These are phyloP conservation scores for Anthracocystis walkeri DNA, from an alignment of 1,284 basidiomycete genomes.

Conservation along the genomic window DNA sequence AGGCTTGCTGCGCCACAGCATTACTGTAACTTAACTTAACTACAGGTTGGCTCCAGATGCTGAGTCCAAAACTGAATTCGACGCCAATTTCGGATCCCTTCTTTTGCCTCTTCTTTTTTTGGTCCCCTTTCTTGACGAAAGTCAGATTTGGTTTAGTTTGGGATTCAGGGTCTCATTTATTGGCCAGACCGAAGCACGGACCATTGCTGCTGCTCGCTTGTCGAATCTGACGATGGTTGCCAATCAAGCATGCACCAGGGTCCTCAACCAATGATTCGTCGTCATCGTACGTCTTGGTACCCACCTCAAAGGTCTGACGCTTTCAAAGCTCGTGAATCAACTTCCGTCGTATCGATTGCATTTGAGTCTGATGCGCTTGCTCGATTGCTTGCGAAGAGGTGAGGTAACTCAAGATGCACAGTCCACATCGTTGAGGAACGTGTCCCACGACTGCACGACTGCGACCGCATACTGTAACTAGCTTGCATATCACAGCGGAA, in stretches of 20 bases:
- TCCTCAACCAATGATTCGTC: neutral
- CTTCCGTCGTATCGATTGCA: too few species aligned
- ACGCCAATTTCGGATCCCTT: neutral
- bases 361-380: too few species aligned
- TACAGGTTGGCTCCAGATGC: too few species aligned
- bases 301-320: neutral
- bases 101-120: neutral
- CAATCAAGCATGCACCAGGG: constrained; percentile 3
- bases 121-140: neutral
- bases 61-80: too few species aligned
- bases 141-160: neutral
- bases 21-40: too few species aligned
- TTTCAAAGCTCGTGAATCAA: too few species aligned
- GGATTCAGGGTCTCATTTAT: constrained; percentile 1
- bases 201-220: constrained; percentile 2
- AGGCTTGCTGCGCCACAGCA: too few species aligned
- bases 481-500: neutral
- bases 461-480: neutral
- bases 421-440: neutral
- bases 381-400: too few species aligned
- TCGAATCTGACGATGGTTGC: neutral
- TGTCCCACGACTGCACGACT: neutral
- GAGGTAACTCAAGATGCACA: too few species aligned
- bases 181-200: constrained; percentile 4
- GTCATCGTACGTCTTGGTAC: constrained; percentile 2